Evolutionary conservation across 768 basidiomycete species (phyloP).

Genomic region (Gymnopilus junonius): DNA sequence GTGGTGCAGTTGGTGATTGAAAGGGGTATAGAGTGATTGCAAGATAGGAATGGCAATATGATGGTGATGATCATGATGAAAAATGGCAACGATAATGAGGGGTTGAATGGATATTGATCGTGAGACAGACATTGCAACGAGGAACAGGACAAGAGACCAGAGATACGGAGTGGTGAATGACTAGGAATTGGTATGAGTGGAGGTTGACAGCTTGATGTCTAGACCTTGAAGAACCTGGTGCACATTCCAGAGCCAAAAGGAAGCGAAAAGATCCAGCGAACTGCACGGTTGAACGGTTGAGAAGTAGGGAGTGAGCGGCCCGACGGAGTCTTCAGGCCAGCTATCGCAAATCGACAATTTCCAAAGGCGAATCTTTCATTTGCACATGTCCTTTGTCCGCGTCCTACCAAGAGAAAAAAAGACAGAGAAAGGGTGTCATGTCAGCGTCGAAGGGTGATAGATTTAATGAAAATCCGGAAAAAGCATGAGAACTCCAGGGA

Average conservation of each 20-base stretch:
- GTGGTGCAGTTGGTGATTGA: background rate
- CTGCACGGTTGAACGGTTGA: background rate
- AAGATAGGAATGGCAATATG: background rate
- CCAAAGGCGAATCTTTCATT: constrained; percentile 72
- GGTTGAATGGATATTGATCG: background rate
- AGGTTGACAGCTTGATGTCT: too few species aligned
- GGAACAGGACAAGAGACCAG: background rate
- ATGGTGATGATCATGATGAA: background rate
- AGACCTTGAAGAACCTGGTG: too few species aligned
- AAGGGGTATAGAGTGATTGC: background rate
- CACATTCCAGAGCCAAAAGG: too few species aligned
- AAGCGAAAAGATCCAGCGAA: too few species aligned
- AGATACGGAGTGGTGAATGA: background rate
- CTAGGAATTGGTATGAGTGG: too few species aligned
- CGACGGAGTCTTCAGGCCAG: background rate
- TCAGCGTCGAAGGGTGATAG: background rate
- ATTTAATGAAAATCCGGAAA: background rate
- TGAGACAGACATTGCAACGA: background rate
- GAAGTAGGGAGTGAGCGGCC: background rate
- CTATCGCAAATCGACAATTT: constrained; percentile 83
- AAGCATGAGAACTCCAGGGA: too few species aligned
- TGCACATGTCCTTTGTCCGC: constrained; percentile 86
- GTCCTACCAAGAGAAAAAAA: constrained; percentile 50
- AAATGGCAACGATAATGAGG: background rate
- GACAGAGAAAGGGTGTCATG: background rate